Conservation (phyloP, 257 asterid species). For the Sherardia arvensis region DNA sequence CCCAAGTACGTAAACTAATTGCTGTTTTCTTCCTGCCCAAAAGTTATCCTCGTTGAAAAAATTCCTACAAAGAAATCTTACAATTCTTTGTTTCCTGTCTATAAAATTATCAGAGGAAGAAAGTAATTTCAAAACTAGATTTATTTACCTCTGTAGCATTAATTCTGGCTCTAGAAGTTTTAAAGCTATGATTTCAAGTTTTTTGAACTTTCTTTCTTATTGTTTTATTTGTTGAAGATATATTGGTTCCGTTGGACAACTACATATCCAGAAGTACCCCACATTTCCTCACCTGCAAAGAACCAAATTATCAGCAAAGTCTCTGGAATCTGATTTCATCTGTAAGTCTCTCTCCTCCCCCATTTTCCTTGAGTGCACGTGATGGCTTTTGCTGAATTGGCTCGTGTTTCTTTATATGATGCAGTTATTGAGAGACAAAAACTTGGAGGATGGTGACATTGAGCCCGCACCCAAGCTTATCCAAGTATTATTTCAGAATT, state of each 20-base stretch:
- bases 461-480: conserved; percentile 98
- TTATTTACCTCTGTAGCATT: neutral
- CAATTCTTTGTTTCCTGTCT: no score
- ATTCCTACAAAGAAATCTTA: no score
- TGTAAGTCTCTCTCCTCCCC: conserved; percentile 35
- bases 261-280: conserved; percentile 84
- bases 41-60: no score
- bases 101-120: no score
- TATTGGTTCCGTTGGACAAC: conserved; percentile 92
- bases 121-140: no score
- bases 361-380: neutral
- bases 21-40: neutral
- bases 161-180: neutral
- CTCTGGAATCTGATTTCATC: conserved; percentile 92
- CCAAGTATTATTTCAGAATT: conserved; percentile 83
- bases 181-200: neutral
- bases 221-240: conserved; percentile 41
- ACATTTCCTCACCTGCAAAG: conserved; percentile 87
- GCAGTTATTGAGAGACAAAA: conserved; percentile 83
- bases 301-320: conserved; percentile 97
- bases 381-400: neutral
- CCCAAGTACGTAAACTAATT: conserved; percentile 53
- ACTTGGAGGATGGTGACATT: conserved; percentile 90
- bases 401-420: conserved; percentile 17
- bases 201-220: neutral